Evolutionary conservation across 345 rosid genomes (phyloP), one percentile per base, ranked within the genome.

Genomic region (Erysimum cheiranthoides): DNA sequence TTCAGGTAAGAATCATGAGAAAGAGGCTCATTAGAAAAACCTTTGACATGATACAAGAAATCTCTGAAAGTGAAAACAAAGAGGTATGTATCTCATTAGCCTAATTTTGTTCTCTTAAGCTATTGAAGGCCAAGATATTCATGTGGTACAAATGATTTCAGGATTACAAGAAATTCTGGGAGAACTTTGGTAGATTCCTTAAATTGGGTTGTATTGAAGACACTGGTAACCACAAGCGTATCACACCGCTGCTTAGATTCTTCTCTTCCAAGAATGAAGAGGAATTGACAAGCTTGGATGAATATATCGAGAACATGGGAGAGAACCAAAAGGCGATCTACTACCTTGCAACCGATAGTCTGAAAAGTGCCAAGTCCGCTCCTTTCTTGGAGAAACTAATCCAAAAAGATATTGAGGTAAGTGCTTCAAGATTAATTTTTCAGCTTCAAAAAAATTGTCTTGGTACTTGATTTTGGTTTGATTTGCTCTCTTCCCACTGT

Each of bases 111-210:
- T 34, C 46, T 13, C 28, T 68, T 68, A 27, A 38, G 47, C 46
- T 52, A 30, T 71, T 2, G 5, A 49, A 31, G 32, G 4, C 28
- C 4, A 10, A 3, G 16, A 36, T 75, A 61, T 21, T 58, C 56
- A 53, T 62, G 28, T 72, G 68, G 46, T 69, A 73, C 8, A 40
- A 45, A 46, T 74, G 62, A 32, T 79, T 73, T 13, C 87, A 95
- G 98, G 99, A 92, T 83, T 95, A 90, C 81, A 90, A 90, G 78
- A 95, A 90, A 65, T 92, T 95, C 80, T 95, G 99, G 99, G 99
- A 95, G 86, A 95, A 95, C 76, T 92, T 90, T 61, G 97, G 99
- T 17, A 86, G 87, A 84, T 92, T 92, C 80, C 54, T 95, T 47
- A 95, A 95, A 67, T 79, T 95, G 84, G 99, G 99, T 72, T 92